phyloP scores from a whole-genome alignment of 2,329 filamentous ascomycete species.

The Sordariomycetes sp. region DNA sequence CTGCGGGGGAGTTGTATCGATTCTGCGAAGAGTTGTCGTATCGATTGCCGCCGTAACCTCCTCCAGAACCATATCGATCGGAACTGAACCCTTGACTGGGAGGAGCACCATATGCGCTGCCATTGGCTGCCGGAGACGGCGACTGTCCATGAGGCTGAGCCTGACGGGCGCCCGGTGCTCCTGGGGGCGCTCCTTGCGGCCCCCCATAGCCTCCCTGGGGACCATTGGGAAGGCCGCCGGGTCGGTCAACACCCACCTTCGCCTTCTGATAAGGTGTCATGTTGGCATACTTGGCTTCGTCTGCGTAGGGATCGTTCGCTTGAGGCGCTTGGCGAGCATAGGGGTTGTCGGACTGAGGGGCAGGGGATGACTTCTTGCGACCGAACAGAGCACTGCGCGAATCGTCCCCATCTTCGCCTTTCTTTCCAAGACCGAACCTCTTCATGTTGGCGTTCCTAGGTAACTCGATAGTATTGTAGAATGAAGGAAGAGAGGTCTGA shows the following conservation, averaged over 20 bases:
- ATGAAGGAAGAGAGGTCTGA: background rate
- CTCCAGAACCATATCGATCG: constrained; percentile 40
- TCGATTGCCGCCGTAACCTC: constrained; percentile 43
- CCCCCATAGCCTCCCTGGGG: constrained; percentile 13
- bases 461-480: background rate
- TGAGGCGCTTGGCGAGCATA: constrained; percentile 42
- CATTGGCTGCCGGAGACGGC: constrained; percentile 2
- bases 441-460: constrained; percentile 45
- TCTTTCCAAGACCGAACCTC: constrained; percentile 52
- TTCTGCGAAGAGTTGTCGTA: constrained; percentile 32
- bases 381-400: constrained; percentile 42
- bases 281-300: constrained; percentile 34
- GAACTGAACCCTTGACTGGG: constrained; percentile 37
- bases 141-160: constrained; percentile 12
- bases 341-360: constrained; percentile 41
- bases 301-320: constrained; percentile 43
- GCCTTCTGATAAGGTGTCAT: constrained; percentile 36
- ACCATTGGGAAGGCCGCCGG: constrained; percentile 2
- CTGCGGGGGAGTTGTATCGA: constrained; percentile 14
- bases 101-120: constrained; percentile 11
- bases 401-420: constrained; percentile 39
- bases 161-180: constrained; percentile 10
- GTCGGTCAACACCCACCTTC: constrained; percentile 21
- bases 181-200: constrained; percentile 8
- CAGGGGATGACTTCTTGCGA: constrained; percentile 40